Evolutionary conservation across 495 filamentous ascomycete species (phyloP), one percentile per base, ranked within the genome.

Genomic region (Entonaema liquescens): DNA sequence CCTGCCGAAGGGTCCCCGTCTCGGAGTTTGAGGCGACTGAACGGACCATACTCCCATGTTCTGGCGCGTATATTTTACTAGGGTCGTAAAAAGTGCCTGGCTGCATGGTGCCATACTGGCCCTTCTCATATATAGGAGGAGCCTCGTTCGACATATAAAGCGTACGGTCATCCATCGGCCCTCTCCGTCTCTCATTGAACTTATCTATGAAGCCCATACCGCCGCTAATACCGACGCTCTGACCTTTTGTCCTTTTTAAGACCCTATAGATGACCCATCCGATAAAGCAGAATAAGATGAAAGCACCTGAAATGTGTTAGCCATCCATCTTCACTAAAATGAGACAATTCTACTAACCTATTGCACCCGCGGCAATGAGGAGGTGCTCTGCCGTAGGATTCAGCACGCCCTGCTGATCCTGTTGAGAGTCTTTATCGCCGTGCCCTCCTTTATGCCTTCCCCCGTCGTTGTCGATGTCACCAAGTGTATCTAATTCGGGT

Each of bases 331-430:
- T 23, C 2, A 4, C 9, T 40, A 1, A 47, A 38, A 15, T 21
- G 49, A 25, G 4, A 5, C 26, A 40, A 19, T 26, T 35, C 23
- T 17, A 71, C 78, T 70, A 75, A 86, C 84, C 83, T 64, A 87
- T 85, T 17, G 83, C 76, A 17, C 84, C 83, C 12, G 79, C 79
- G 29, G 83, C 83, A 62, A 87, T 79, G 59, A 86, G 63, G 15
- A 81, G 67, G 31, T 79, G 79, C 66, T 87, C 80, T 7, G 78
- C 76, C 53, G 76, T 78, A 11, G 74, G 70, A 70, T 79, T 74
- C 44, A 83, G 66, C 0, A 74, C 71, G 0, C 63, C 53, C 6
- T 42, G 35, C 12, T 44, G 38, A 7, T 33, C 11, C 5, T 42
- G 31, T 26, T 57, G 38, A 15, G 38, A 11, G 28, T 59, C 33